Evolutionary conservation across 345 rosid genomes (phyloP).

Genomic region (Kernera saxatilis): DNA sequence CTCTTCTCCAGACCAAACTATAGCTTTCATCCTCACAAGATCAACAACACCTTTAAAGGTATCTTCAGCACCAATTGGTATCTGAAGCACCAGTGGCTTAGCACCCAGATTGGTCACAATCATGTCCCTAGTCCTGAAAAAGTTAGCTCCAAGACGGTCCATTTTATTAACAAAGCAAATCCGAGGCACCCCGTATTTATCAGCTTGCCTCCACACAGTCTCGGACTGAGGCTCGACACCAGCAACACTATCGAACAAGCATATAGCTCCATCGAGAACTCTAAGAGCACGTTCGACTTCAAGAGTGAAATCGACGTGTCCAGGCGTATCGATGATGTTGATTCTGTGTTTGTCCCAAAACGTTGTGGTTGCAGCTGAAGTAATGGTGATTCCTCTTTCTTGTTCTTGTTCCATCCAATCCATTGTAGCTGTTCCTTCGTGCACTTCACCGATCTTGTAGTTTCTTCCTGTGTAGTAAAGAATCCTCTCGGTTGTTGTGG

Average conservation of each 20-base stretch:
- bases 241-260: constrained; percentile 97
- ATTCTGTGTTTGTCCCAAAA: constrained; percentile 89
- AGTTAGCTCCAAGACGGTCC: constrained; percentile 98
- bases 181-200: constrained; percentile 93
- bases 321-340: constrained; percentile 95
- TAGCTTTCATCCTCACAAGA: constrained; percentile 84
- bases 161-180: constrained; percentile 95
- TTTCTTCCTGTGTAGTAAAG: constrained; percentile 89
- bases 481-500: constrained; percentile 88
- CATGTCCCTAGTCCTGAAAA: constrained; percentile 92
- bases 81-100: constrained; percentile 79
- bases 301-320: constrained; percentile 93
- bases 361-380: constrained; percentile 95
- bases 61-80: constrained; percentile 92
- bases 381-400: constrained; percentile 96
- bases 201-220: constrained; percentile 99
- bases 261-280: constrained; percentile 93
- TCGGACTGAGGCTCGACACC: constrained; percentile 99
- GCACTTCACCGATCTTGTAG: constrained; percentile 97
- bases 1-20: constrained; percentile 94
- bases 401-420: constrained; percentile 99
- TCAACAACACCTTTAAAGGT: constrained; percentile 71
- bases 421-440: constrained; percentile 98
- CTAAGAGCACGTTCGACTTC: constrained; percentile 97
- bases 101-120: constrained; percentile 92